These are phyloP conservation scores for Lagenaria siceraria DNA, from an alignment of 306 rosid species.

Conservation along the genomic window DNA sequence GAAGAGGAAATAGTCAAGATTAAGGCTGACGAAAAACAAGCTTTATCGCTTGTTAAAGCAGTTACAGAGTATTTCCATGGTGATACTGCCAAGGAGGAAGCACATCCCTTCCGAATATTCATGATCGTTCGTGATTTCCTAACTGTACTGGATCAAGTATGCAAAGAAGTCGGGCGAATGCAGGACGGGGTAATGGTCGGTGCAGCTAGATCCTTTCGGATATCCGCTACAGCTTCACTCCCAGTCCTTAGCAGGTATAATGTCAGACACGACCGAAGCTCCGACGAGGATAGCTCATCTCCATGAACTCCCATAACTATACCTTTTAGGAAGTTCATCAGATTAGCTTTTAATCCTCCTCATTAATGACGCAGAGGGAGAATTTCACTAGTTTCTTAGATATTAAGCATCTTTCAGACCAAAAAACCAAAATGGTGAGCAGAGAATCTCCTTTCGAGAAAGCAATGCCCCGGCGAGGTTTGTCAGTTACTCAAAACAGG, in stretches of 20 bases:
- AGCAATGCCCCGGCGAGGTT: not conserved
- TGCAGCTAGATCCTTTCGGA: constrained; percentile 78
- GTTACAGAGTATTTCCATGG: constrained; percentile 91
- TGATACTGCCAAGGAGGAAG: constrained; percentile 76
- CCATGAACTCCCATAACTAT: constrained; percentile 23
- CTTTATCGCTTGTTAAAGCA: constrained; percentile 71
- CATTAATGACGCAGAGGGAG: not conserved
- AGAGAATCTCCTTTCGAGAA: constrained; percentile 1
- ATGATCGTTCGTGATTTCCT: constrained; percentile 92
- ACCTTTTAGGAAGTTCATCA: not conserved
- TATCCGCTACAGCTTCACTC: constrained; percentile 57
- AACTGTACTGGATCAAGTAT: constrained; percentile 63
- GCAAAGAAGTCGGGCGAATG: constrained; percentile 91
- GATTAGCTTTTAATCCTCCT: not conserved
- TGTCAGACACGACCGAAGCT: constrained; percentile 53
- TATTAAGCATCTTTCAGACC: not conserved
- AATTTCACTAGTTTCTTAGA: not conserved
- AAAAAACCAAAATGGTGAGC: not conserved
- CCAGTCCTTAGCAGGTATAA: constrained; percentile 83
- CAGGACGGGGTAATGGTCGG: constrained; percentile 75
- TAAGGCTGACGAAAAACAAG: constrained; percentile 67
- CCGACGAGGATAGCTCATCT: constrained; percentile 89
- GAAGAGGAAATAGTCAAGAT: constrained; percentile 60
- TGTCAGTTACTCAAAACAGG: not conserved
- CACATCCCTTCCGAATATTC: constrained; percentile 89